Base-by-base conservation (phyloP, 345 rosid species). In the Fremontodendron californicum region DNA sequence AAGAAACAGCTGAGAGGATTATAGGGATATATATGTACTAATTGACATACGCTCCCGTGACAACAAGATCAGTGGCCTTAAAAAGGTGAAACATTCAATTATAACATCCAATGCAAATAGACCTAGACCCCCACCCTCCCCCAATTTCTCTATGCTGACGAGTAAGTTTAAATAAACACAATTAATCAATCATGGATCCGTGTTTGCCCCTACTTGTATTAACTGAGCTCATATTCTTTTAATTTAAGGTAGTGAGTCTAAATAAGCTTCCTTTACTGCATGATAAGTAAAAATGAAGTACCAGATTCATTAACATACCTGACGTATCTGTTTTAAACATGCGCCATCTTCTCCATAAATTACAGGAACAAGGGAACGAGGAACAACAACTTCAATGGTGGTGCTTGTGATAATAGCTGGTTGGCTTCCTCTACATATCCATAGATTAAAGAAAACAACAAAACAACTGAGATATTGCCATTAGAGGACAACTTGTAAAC, bases 271-370 rank as follows among this genome's bases (percentile, higher is more conserved):
- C 5, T 35, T 72, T 72, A 11, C 64, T 0, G 10, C 51, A 73
- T 15, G n/a, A 21, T 74, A 25, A 4, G 27, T 25, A 33, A 31
- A 45, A 63, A 33, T 2, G 58, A 75, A 70, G 37, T 15, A 68
- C 55, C 25, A 25, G 48, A 49, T 58, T 52, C 16, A 35, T 39
- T 25, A 60, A 77, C 23, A 37, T 86, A 90, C 97, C 97, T 89
- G 87, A 45, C 86, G 85, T 49, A 92, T 89, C 82, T 90, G 93
- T 78, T 80, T 89, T 83, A 92, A 81, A 79, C 93, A 92, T 37
- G 86, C 88, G 66, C 93, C 97, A 79, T 88, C 93, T 79, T 87
- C 97, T 82, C 97, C 94, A 68, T 84, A 78, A 75, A 92, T 89
- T 63, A 78, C 39, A 25, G 94, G 94, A 45, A 92, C 89, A 76